Evolutionary conservation across 2,329 filamentous ascomycete genomes (phyloP), one percentile per base, ranked within the genome.

Genomic region (Claviceps spartinae): DNA sequence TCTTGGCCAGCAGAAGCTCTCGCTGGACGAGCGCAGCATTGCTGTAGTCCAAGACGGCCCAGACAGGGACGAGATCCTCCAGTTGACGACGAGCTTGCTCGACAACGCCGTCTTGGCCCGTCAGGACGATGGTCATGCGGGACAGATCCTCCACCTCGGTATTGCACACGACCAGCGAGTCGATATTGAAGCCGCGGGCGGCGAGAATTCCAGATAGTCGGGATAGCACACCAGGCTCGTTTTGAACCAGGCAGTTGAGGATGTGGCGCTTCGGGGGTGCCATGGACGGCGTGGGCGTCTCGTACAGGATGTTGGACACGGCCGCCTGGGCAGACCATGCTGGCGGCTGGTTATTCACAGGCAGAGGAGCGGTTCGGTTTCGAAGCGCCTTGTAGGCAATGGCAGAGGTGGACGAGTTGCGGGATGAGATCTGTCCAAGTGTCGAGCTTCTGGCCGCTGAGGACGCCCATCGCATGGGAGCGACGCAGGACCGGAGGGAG

Each of bases 231-330:
- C 93, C 93, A 13, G 93, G 93, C 75, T 98, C 93, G 73, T 98
- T 98, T 72, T 98, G 93, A 55, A 98, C 93, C 56, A 98, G 80
- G 68, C 93, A 98, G 74, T 98, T 98, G 70, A 98, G 83, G 65
- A 98, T 81, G 71, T 98, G 93, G 51, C 90, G 85, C 74, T 95
- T 97, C 45, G 88, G 85, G 8, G 93, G 91, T 24, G 83, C 83
- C 61, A 77, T 77, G 14, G 88, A 90, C 7, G 89, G 87, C 18
- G 86, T 77, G 5, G 93, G 93, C 3, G 90, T 97, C 77, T 98
- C 93, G 76, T 98, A 98, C 69, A 98, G 86, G 66, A 98, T 98
- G 68, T 91, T 95, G 66, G 88, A 95, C 59, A 98, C 93, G 59
- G 93, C 93, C 18, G 93, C 88, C 61, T 93, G 90, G 40, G 90